Base-by-base conservation (phyloP, 768 basidiomycete species). In the Mycena epipterygia region DNA sequence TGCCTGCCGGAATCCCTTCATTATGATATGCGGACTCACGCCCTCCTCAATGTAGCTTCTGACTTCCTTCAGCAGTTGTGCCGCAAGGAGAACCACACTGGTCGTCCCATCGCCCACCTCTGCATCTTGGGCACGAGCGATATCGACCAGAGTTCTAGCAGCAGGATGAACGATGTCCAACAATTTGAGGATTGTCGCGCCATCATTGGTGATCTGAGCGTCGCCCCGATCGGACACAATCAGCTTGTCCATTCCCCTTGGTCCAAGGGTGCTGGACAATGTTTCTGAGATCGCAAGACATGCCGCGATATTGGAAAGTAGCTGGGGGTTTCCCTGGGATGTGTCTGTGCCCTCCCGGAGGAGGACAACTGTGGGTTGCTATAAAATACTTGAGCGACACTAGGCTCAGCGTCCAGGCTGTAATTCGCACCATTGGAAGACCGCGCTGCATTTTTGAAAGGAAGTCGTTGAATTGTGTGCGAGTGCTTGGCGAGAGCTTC, bases 21-120 rank as follows among this genome's bases (percentile, higher is more conserved):
- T 96, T 81, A 99, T 98, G 75, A 98, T 93, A 81, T 98, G 97
- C 35, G 97, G 94, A 79, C 95, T 97, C 61, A 99, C 95, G 68
- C 96, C 97, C 77, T 99, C 98, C 82, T 99, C 98, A 72, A 99
- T 93, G 77, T 93, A 96, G 11, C 88, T 88, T 71, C 93, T 89
- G 46, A 98, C 88, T 82, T 99, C 97, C 82, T 98, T 98, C 75
- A 99, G 82, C 33, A 99, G 84, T 79, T 99, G 97, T 0, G 96
- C 95, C 6, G 98, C 97, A 27, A 99, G 85, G 13, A 99, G 87
- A 2, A 98, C 96, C 5, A 99, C 97, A 74, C 91, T 96, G 3
- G 98, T 99, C 1, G 98, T 99, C 41, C 98, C 98, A 82, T 99
- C 98, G 62, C 98, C 98, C 52, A 98, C 95, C 81, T 99, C 97